These are phyloP conservation scores for Cercospora sojina DNA, from an alignment of 2,329 filamentous ascomycete genomes.

Conservation along the genomic window DNA sequence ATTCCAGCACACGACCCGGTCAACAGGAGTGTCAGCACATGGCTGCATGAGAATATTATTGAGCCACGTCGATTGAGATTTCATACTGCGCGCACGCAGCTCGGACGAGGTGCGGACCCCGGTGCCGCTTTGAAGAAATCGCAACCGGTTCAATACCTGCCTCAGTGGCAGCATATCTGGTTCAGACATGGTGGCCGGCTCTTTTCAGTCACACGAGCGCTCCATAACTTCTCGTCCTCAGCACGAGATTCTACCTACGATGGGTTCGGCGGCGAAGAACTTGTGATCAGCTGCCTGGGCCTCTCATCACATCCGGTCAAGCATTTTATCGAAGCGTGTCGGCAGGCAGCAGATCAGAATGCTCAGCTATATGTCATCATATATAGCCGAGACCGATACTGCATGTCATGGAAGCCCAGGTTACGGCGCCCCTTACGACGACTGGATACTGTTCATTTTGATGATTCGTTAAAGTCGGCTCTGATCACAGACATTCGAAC, in stretches of 20 bases:
- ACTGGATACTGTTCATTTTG: conserved; percentile 71
- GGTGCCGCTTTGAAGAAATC: conserved; percentile 29
- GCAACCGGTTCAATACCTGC: conserved; percentile 27
- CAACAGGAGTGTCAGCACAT: conserved; percentile 29
- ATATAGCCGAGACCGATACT: conserved; percentile 42
- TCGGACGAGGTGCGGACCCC: conserved; percentile 24
- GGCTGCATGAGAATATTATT: conserved; percentile 29
- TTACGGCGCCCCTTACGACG: conserved; percentile 59
- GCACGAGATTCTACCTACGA: conserved; percentile 27
- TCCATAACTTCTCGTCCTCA: conserved; percentile 25
- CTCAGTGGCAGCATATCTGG: conserved; percentile 29
- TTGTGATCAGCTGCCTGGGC: conserved; percentile 46
- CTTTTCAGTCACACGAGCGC: conserved; percentile 22
- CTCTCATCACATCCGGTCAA: conserved; percentile 49
- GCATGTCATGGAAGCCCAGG: conserved; percentile 36
- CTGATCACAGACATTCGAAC: conserved; percentile 71
- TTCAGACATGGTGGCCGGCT: conserved; percentile 25
- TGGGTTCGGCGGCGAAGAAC: conserved; percentile 29
- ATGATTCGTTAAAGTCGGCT: conserved; percentile 61
- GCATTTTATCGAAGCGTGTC: conserved; percentile 42
- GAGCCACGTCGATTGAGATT: conserved; percentile 26
- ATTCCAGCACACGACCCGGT: conserved; percentile 29
- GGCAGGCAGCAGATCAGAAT: conserved; percentile 42
- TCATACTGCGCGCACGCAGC: conserved; percentile 28
- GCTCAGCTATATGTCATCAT: conserved; percentile 42